A percentile compares a stretch with the other conserved stretches of the same genome.
These are phyloP conservation scores for Tylopilus subfusipes DNA, from an alignment of 768 basidiomycete species.

Conservation along the genomic window DNA sequence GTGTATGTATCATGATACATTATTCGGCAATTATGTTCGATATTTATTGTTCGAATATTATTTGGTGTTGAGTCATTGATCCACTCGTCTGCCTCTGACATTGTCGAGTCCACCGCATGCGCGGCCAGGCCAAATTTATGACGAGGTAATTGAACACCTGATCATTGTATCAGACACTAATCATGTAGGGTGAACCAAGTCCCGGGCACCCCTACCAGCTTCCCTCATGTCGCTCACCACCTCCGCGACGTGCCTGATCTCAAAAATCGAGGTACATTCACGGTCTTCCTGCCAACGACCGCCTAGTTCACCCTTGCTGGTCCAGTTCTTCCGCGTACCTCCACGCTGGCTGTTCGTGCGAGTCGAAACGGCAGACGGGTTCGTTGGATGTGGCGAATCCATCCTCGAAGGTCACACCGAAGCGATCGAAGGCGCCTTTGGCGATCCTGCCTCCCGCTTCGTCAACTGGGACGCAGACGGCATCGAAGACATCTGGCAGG, in stretches of 20 bases:
- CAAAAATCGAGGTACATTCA: not conserved
- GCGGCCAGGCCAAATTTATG: too few relatives aligned
- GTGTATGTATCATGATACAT: constrained; percentile 15
- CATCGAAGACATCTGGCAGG: constrained; percentile 65
- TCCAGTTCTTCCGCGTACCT: constrained; percentile 60
- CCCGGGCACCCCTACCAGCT: too few relatives aligned
- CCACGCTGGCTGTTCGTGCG: constrained; percentile 73
- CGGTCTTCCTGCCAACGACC: not conserved
- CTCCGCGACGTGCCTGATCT: not conserved
- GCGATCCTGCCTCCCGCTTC: constrained; percentile 58
- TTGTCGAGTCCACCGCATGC: not conserved
- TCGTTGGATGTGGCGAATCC: constrained; percentile 73
- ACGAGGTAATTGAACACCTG: not conserved
- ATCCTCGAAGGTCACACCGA: constrained; percentile 73
- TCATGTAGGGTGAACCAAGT: too few relatives aligned
- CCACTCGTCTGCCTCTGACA: too few relatives aligned
- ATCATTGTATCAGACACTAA: not conserved
- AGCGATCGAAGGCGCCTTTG: constrained; percentile 64
- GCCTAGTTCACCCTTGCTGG: not conserved
- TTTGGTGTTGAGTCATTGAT: not conserved
- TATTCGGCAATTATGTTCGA: constrained; percentile 16
- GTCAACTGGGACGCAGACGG: not conserved
- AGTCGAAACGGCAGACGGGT: constrained; percentile 58
- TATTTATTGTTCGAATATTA: not conserved
- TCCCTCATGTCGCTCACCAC: not conserved